These are phyloP conservation scores for Phialophora expanda DNA, from an alignment of 2,329 filamentous ascomycete genomes.

Conservation along the genomic window DNA sequence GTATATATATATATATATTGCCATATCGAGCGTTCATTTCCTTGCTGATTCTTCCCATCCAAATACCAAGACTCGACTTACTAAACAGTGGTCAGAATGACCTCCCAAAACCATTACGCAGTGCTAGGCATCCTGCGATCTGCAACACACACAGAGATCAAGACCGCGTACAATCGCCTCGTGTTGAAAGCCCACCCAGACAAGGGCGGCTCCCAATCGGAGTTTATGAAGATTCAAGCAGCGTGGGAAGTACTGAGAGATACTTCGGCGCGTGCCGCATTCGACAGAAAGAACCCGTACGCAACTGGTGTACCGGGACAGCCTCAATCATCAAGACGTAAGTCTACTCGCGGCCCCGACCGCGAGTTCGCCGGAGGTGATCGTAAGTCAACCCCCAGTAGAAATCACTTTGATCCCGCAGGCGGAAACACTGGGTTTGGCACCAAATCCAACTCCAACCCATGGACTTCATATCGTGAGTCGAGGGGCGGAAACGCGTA, in stretches of 20 bases:
- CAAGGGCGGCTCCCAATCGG: conserved; percentile 10
- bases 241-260: conserved; percentile 15
- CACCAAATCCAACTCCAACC: not conserved
- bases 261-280: not conserved
- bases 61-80: not conserved
- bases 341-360: not conserved
- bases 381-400: not conserved
- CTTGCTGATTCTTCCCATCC: not conserved
- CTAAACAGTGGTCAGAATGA: not conserved
- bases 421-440: not conserved
- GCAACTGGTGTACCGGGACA: not conserved
- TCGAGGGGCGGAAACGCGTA: conserved; percentile 11
- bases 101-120: conserved; percentile 9
- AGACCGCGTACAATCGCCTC: conserved; percentile 19
- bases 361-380: not conserved
- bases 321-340: not conserved
- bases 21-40: not conserved
- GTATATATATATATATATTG: too few species aligned
- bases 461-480: conserved; percentile 6
- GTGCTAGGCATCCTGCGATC: conserved; percentile 10
- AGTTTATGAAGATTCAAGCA: conserved; percentile 11
- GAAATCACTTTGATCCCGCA: not conserved
- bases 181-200: conserved; percentile 26
- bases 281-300: not conserved
- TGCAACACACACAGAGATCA: conserved; percentile 18